Evolutionary conservation across 2,329 filamentous ascomycete genomes (phyloP).

Genomic region (Pseudohalonectria lignicola): DNA sequence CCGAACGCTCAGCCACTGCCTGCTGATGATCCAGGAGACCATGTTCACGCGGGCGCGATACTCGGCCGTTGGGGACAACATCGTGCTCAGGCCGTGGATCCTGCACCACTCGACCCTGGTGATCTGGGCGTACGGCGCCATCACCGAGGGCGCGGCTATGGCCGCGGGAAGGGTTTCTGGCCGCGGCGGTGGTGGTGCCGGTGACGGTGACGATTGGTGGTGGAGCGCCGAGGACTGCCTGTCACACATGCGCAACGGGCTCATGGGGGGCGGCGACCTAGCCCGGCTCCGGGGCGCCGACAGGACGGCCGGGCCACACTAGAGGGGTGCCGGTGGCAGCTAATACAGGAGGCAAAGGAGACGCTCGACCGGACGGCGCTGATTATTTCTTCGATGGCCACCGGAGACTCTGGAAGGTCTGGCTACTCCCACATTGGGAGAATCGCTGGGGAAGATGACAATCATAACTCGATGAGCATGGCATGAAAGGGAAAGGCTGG

Average conservation of each 20-base stretch:
- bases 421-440: no score
- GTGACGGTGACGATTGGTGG: no score
- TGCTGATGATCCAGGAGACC: slow-evolving; percentile 2
- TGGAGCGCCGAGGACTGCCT: neutral
- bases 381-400: no score
- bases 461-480: no score
- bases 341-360: neutral
- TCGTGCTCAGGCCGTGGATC: neutral
- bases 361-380: neutral
- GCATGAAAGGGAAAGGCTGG: no score
- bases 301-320: neutral
- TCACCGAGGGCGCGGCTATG: neutral
- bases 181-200: no score
- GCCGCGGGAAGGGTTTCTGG: no score
- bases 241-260: neutral
- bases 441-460: no score
- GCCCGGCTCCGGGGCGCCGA: neutral
- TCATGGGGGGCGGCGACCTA: neutral
- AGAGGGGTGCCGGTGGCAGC: neutral
- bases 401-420: no score
- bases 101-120: slow-evolving; percentile 1
- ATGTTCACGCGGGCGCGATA: slow-evolving; percentile 1
- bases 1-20: slow-evolving; percentile 1
- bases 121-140: slow-evolving; percentile 5
- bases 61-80: neutral